Base-by-base conservation (phyloP, 768 basidiomycete genomes). In the Pholiota molesta region DNA sequence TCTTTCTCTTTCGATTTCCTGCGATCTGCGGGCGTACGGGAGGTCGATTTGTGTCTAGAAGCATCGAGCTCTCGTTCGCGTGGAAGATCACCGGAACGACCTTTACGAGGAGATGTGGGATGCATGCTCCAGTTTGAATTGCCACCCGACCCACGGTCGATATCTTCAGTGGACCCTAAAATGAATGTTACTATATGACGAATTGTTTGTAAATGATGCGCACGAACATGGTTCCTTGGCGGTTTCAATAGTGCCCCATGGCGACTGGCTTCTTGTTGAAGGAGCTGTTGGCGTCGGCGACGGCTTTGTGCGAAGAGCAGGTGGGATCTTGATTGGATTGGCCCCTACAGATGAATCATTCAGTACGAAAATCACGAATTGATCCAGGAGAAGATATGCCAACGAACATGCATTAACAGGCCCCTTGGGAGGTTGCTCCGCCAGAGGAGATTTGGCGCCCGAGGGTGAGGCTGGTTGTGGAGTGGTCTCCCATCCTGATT, bases 361-460 rank as follows among this genome's bases (percentile, higher is more conserved):
- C 31, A 26, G 35, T 54, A 31, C 16, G n/a, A 9, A 26, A 16
- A 56, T 49, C 26, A 10, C 23, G 44, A 29, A 21, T n/a, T 29
- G 13, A 21, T 35, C 0, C 2, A 44, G n/a, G 13, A 40, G 21
- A 29, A n/a, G 21, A 55, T 28, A 39, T 28, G 33, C 17, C 2
- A 21, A 63, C 66, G 52, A 28, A 67, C 66, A 67, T 44, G 63
- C 63, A 53, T 67, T 67, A 2, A 67, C 54, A 11, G 61, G 57
- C 3, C 52, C 61, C 10, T 52, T 55, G 10, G 61, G 47, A 8
- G 40, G 29, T 10, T 59, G 31, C 17, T 67, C 66, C 1, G 39
- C 31, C n/a, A 67, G 49, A 35, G 63, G 52, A n/a, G 59, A 60
- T 35, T 66, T 66, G 10, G 31, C 39, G 40, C 53, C 17, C 7